A percentile compares a stretch with the other conserved stretches of the same genome.
These are phyloP conservation scores for Diaporthe batatas DNA, from an alignment of 2,329 filamentous ascomycete species.

Conservation along the genomic window DNA sequence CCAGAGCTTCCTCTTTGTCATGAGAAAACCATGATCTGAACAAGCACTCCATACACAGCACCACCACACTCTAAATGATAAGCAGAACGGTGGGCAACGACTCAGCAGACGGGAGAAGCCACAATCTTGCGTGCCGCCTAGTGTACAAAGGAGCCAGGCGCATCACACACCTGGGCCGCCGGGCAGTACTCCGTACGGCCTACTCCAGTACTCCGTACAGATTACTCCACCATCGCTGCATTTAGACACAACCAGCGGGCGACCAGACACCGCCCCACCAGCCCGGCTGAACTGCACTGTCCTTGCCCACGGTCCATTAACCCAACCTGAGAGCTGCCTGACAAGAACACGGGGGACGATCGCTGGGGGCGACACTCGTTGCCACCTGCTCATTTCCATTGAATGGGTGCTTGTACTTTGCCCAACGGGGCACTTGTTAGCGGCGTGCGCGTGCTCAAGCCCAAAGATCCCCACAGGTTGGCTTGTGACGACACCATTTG, in stretches of 20 bases:
- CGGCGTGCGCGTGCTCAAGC: neutral
- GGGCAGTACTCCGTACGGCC: no score
- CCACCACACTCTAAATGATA: no score
- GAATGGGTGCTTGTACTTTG: neutral
- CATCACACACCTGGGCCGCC: no score
- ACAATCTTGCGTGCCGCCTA: neutral
- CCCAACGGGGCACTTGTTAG: neutral
- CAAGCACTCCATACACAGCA: no score
- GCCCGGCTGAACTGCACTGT: conserved; percentile 19
- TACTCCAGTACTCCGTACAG: no score
- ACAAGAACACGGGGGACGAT: neutral
- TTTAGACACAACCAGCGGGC: conserved; percentile 3
- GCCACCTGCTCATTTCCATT: conserved; percentile 4
- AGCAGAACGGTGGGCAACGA: neutral
- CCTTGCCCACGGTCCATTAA: neutral
- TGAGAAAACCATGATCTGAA: neutral
- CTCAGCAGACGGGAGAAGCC: neutral
- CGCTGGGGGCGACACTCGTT: neutral
- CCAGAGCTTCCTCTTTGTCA: neutral
- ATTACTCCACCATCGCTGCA: conserved; percentile 23
- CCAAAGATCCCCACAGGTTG: conserved; percentile 10
- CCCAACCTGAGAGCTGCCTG: neutral
- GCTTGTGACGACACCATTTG: conserved; percentile 20
- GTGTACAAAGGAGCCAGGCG: conserved; percentile 21
- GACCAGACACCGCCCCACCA: conserved; percentile 35